Evolutionary conservation across 257 asterid genomes (phyloP).

Genomic region (Voacanga thouarsii): DNA sequence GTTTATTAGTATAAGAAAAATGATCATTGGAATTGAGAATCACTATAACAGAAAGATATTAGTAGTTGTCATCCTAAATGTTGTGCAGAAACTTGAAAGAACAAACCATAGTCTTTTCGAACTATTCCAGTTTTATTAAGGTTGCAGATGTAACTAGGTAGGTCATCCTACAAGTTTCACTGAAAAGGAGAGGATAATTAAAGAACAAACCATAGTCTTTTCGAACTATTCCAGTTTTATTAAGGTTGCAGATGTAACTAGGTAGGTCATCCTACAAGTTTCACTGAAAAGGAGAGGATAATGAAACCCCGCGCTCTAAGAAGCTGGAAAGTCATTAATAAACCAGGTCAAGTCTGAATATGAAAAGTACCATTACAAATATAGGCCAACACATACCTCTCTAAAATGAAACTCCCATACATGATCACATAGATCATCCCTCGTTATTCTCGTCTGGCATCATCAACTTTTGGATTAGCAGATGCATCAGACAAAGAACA

Average conservation of each 20-base stretch:
- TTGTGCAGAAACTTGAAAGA: neutral
- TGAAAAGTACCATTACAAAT: neutral
- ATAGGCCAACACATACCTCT: conserved; percentile 41
- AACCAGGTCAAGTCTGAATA: neutral
- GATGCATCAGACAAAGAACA: conserved; percentile 10
- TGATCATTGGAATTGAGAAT: neutral
- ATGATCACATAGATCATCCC: conserved; percentile 70
- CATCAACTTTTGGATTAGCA: conserved; percentile 24
- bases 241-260: too few relatives aligned
- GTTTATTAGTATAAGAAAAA: neutral
- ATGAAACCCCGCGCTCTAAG: neutral
- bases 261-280: too few relatives aligned
- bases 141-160: too few relatives aligned
- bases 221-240: too few relatives aligned
- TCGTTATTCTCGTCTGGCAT: conserved; percentile 60
- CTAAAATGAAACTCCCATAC: conserved; percentile 72
- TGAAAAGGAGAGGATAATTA: too few relatives aligned
- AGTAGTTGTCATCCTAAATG: too few relatives aligned
- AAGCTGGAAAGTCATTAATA: neutral
- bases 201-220: too few relatives aligned
- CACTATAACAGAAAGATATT: neutral
- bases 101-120: too few relatives aligned
- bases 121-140: too few relatives aligned
- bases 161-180: neutral
- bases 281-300: neutral